Percentiles rank a stretch among this genome's conserved stretches.
These are phyloP conservation scores for Acanthamoeba triangularis DNA, from an alignment of 208 protist species.

Conservation along the genomic window DNA sequence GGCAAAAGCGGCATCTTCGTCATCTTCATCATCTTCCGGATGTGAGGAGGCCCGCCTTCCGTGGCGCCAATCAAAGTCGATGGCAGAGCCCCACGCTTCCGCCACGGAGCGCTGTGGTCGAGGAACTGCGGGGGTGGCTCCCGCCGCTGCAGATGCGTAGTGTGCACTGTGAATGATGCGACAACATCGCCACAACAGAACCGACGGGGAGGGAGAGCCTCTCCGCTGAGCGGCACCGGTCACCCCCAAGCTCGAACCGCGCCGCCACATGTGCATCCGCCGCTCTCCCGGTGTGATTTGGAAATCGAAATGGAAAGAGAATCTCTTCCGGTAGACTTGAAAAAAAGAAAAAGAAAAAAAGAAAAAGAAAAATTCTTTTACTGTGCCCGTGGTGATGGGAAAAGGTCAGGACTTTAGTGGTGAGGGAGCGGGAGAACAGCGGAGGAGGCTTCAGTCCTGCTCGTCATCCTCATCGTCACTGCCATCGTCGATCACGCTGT, in stretches of 20 bases:
- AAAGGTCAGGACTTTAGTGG: too few relatives aligned
- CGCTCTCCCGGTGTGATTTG: too few relatives aligned
- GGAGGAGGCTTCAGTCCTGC: neutral
- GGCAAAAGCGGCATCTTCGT: neutral
- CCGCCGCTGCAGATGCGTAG: neutral
- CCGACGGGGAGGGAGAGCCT: neutral
- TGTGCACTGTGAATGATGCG: neutral
- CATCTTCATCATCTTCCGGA: neutral
- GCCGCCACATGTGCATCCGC: neutral
- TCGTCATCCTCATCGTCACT: constrained; percentile 53
- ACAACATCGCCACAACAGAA: neutral
- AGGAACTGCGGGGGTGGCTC: neutral
- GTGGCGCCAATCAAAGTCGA: constrained; percentile 18
- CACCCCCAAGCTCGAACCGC: too few relatives aligned
- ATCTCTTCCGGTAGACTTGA: too few relatives aligned
- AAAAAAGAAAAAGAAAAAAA: neutral
- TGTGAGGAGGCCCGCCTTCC: neutral
- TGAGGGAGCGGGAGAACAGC: too few relatives aligned
- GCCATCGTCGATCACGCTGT: neutral
- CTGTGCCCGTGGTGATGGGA: too few relatives aligned
- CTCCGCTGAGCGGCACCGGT: neutral
- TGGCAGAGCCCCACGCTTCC: neutral
- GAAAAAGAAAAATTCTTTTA: neutral
- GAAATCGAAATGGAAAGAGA: too few relatives aligned
- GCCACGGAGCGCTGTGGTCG: neutral